Percentiles rank a stretch among this genome's conserved stretches.
Evolutionary conservation across 345 rosid genomes (phyloP).

Genomic region (Turnera subulata): DNA sequence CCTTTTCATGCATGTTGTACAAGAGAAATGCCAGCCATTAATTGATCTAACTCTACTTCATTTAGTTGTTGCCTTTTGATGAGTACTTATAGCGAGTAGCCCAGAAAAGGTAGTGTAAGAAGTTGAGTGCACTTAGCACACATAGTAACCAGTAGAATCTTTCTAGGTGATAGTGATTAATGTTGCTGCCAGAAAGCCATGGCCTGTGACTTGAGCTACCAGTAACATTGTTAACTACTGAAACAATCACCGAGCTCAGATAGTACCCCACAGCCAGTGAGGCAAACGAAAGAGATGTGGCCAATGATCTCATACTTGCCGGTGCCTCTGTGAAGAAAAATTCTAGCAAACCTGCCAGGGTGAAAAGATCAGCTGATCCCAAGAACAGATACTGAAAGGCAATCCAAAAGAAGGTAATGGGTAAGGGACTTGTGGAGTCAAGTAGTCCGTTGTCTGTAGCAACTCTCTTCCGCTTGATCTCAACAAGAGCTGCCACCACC

Average conservation of each 20-base stretch:
- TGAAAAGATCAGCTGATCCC: conserved; percentile 83
- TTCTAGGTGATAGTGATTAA: conserved; percentile 49
- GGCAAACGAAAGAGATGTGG: conserved; percentile 69
- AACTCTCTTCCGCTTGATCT: conserved; percentile 61
- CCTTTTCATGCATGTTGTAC: background rate
- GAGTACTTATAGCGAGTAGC: conserved; percentile 53
- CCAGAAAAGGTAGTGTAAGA: conserved; percentile 61
- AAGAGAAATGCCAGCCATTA: background rate
- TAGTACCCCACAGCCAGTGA: conserved; percentile 76
- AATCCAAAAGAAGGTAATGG: conserved; percentile 63
- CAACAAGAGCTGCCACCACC: conserved; percentile 72
- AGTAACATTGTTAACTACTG: conserved; percentile 50
- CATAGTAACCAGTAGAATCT: conserved; percentile 68
- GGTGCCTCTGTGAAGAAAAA: conserved; percentile 86
- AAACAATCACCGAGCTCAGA: conserved; percentile 61
- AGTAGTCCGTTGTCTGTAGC: conserved; percentile 37
- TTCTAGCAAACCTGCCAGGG: conserved; percentile 66
- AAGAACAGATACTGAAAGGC: conserved; percentile 68
- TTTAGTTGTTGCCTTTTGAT: conserved; percentile 18
- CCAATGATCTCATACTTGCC: conserved; percentile 64
- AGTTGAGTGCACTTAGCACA: conserved; percentile 48
- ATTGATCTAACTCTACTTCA: no score
- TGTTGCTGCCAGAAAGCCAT: conserved; percentile 49
- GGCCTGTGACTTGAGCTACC: conserved; percentile 36
- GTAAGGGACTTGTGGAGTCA: conserved; percentile 39